phyloP scores from a whole-genome alignment of 257 asterid genomes.

The Solanum infundibuliforme region DNA sequence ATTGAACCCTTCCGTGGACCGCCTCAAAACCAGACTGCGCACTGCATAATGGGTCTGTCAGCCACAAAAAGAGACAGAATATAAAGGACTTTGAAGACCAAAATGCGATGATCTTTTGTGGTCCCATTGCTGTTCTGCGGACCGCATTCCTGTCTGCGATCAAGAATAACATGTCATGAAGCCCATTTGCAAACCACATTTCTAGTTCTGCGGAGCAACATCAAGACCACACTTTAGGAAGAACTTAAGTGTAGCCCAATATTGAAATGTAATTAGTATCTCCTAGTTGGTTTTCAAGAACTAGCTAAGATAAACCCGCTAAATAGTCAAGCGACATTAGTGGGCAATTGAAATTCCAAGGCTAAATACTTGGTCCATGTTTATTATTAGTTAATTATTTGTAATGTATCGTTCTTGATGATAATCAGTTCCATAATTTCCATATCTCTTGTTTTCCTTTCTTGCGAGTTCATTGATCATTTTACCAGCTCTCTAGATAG shows the following conservation, averaged over 20 bases:
- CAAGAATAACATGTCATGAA: background rate
- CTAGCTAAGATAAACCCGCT: background rate
- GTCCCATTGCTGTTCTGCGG: background rate
- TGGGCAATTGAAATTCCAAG: background rate
- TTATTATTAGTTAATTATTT: too few species aligned
- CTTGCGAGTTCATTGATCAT: background rate
- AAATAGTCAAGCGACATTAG: background rate
- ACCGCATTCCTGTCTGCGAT: background rate
- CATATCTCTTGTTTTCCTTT: background rate
- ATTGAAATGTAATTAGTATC: background rate
- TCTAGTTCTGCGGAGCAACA: background rate
- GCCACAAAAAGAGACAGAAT: background rate
- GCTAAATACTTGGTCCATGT: background rate
- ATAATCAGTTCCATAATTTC: background rate
- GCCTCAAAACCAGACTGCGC: background rate
- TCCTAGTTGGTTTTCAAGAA: background rate
- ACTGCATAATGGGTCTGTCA: background rate
- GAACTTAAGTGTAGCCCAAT: background rate
- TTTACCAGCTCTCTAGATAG: background rate
- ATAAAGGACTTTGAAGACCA: background rate
- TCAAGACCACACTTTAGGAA: background rate
- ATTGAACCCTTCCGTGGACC: background rate
- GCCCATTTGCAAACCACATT: background rate
- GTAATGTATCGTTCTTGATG: background rate
- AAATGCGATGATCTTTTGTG: background rate